Percentiles rank a stretch among this genome's conserved stretches.
Evolutionary conservation across 1,284 basidiomycete species (phyloP).

Genomic region (Violaceomyces palustris): DNA sequence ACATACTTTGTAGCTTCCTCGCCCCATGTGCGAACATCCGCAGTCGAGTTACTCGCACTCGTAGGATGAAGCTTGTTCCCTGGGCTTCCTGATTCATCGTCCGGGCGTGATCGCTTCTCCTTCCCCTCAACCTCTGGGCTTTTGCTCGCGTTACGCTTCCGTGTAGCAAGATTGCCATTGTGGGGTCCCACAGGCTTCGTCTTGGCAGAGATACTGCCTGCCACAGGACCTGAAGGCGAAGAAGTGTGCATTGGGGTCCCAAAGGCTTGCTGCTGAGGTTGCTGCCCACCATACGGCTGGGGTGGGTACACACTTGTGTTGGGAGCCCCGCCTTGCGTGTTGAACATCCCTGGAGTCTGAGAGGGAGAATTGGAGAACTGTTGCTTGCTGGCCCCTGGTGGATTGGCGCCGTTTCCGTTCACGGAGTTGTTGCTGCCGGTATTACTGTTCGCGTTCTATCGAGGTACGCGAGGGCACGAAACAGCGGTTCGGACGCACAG

Average conservation of each 20-base stretch:
- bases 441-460: too few relatives aligned
- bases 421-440: background rate
- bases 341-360: background rate
- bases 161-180: slow-evolving; percentile 11
- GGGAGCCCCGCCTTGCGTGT: too few relatives aligned
- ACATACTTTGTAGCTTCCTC: slow-evolving; percentile 44
- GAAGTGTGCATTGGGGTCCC: slow-evolving; percentile 17
- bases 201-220: slow-evolving; percentile 12
- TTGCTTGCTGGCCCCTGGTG: slow-evolving; percentile 4
- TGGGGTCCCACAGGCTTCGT: slow-evolving; percentile 16
- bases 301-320: too few relatives aligned
- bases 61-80: slow-evolving; percentile 3
- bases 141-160: slow-evolving; percentile 34
- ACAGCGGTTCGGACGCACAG: too few relatives aligned
- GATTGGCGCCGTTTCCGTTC: slow-evolving; percentile 2
- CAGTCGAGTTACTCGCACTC: slow-evolving; percentile 8
- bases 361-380: background rate
- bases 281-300: too few relatives aligned
- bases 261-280: slow-evolving; percentile 2
- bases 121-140: slow-evolving; percentile 32
- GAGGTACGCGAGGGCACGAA: too few relatives aligned
- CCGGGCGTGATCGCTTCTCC: slow-evolving; percentile 34
- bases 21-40: slow-evolving; percentile 32
- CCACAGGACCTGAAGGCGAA: slow-evolving; percentile 6
- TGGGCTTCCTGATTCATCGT: slow-evolving; percentile 10